Base-by-base conservation (phyloP, 2,329 filamentous ascomycete species). In the Fusarium sp. region DNA sequence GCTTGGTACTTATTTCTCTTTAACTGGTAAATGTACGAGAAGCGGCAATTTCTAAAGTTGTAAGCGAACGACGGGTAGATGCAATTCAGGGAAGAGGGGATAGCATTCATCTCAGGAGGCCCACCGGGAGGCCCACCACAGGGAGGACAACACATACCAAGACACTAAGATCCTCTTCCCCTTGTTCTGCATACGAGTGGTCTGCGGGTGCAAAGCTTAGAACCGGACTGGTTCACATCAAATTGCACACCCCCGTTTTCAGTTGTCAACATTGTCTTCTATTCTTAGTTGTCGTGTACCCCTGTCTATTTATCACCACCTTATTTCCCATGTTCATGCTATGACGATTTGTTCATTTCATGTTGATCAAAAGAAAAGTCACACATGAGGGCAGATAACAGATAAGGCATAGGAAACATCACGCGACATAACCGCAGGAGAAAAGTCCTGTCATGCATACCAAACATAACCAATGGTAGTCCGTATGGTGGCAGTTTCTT, bases 1-100 rank as follows among this genome's bases (percentile, higher is more conserved):
- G 5, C 22, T 49, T 9, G 7, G 22, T 13, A 13, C 13, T 31
- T n/a, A 17, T 33, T n/a, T 49, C 22, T 49, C 14, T 6, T 0
- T 0, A 33, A 33, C 6, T 9, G 14, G 0, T 8, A 15, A 7
- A 7, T 13, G 22, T 4, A 49, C 47, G 14, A 49, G 14, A 33
- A 33, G 10, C 31, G 47, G 10, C 15, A 11, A 1, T 18, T n/a
- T 33, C 47, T 18, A 13, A 49, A n/a, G 47, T 13, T 4, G 47
- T 18, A 9, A 5, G 47, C 4, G 2, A 18, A 33, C 4, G 5
- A 12, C 22, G 20, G 28, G 47, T 6, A n/a, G 28, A 31, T 6
- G 1, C 14, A n/a, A 31, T 6, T 3, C 4, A 9, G 20, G 47
- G 20, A 31, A 4, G 26, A 31, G 42, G 28, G 14, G 28, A 11